Percentiles rank a stretch among this genome's conserved stretches.
Conservation (phyloP, 2,329 filamentous ascomycete species). For the Blastomyces gilchristii region DNA sequence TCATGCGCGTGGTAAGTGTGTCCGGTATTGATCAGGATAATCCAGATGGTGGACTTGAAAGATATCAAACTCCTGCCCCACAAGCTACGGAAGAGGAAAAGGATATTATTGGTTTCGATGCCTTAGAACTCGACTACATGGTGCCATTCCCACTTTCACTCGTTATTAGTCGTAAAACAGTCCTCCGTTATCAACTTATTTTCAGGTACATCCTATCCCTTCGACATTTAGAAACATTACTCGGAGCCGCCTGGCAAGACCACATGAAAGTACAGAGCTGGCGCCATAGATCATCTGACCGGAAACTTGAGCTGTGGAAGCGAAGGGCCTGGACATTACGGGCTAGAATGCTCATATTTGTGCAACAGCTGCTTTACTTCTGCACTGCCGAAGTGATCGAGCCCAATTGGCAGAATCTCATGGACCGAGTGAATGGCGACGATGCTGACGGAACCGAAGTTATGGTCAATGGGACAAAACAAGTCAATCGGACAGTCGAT, state of each 20-base stretch:
- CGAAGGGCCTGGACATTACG: slow-evolving; percentile 81
- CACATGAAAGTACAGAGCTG: slow-evolving; percentile 73
- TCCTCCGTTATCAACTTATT: slow-evolving; percentile 92
- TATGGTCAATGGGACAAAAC: slow-evolving; percentile 31
- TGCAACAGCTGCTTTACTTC: slow-evolving; percentile 93
- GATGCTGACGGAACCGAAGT: slow-evolving; percentile 34
- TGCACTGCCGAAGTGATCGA: slow-evolving; percentile 96
- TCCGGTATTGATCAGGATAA: slow-evolving; percentile 84
- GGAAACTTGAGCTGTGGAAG: slow-evolving; percentile 81
- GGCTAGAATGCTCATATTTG: slow-evolving; percentile 90
- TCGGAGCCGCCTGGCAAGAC: slow-evolving; percentile 81
- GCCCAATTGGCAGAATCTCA: slow-evolving; percentile 90
- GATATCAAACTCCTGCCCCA: slow-evolving; percentile 60
- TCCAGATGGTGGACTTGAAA: slow-evolving; percentile 51
- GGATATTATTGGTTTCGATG: slow-evolving; percentile 81
- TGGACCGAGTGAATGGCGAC: slow-evolving; percentile 65
- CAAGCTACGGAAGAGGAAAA: slow-evolving; percentile 62
- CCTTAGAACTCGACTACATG: slow-evolving; percentile 83
- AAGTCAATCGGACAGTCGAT: slow-evolving; percentile 73
- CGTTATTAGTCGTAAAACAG: slow-evolving; percentile 88
- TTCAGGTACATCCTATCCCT: slow-evolving; percentile 90
- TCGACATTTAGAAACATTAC: slow-evolving; percentile 75
- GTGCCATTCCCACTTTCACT: slow-evolving; percentile 93
- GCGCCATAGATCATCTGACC: slow-evolving; percentile 66
- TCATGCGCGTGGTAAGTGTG: slow-evolving; percentile 94